Evolutionary conservation across 2,329 filamentous ascomycete genomes (phyloP).

Genomic region (Capronia epimyces): DNA sequence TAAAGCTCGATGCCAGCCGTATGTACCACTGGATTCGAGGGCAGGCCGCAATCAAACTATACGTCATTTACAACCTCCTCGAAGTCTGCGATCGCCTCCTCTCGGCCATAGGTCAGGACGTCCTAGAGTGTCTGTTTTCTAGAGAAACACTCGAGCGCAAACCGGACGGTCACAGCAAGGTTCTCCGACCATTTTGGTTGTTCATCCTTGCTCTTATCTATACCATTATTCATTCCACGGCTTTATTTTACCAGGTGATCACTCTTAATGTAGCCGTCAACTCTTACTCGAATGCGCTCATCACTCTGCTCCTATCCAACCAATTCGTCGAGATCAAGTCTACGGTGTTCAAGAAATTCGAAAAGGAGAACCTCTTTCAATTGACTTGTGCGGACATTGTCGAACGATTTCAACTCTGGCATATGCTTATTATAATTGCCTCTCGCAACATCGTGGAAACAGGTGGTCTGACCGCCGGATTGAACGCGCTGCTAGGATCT

Average conservation of each 20-base stretch:
- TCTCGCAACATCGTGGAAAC: constrained; percentile 95
- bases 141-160: constrained; percentile 85
- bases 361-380: constrained; percentile 96
- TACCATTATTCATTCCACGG: constrained; percentile 79
- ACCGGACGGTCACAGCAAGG: constrained; percentile 80
- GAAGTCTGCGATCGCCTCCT: constrained; percentile 84
- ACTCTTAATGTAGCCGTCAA: constrained; percentile 97
- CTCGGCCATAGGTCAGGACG: constrained; percentile 87
- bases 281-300: constrained; percentile 90
- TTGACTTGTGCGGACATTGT: constrained; percentile 94
- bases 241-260: constrained; percentile 95
- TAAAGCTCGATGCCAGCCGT: constrained; percentile 87
- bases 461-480: constrained; percentile 64
- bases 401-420: constrained; percentile 91
- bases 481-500: constrained; percentile 33
- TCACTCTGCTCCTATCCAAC: constrained; percentile 89
- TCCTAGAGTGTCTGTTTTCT: constrained; percentile 92
- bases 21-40: constrained; percentile 98
- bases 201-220: constrained; percentile 82
- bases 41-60: constrained; percentile 94
- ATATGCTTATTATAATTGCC: constrained; percentile 94
- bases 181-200: constrained; percentile 83
- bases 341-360: constrained; percentile 96
- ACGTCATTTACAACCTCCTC: constrained; percentile 97
- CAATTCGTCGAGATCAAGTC: constrained; percentile 99